Conservation (phyloP, 179 eudicot species). For the Beta macrorhiza region DNA sequence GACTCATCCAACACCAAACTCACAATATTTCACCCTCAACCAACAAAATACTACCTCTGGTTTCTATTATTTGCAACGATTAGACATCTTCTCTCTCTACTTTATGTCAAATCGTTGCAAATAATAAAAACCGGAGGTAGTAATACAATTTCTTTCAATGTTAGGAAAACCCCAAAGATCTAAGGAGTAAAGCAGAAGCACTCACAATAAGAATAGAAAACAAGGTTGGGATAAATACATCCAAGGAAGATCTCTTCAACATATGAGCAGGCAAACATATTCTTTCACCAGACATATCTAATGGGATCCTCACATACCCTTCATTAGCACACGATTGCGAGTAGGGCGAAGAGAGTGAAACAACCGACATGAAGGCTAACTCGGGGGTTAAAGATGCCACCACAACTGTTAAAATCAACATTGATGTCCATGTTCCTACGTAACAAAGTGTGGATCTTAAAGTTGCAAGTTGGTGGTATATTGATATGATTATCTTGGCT, state of each 20-base stretch:
- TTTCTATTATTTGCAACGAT: no score
- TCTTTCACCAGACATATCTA: conserved; percentile 32
- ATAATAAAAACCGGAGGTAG: no score
- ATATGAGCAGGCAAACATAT: conserved; percentile 32
- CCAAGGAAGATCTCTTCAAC: conserved; percentile 31
- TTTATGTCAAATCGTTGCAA: no score
- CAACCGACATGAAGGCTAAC: conserved; percentile 28
- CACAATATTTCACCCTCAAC: background rate
- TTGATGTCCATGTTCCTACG: conserved; percentile 24
- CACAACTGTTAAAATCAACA: conserved; percentile 28
- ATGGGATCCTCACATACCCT: conserved; percentile 31
- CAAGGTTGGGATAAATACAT: conserved; percentile 35
- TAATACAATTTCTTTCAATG: background rate
- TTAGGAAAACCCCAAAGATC: conserved; percentile 28
- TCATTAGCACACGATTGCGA: conserved; percentile 22
- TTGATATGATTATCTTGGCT: conserved; percentile 6
- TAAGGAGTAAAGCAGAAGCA: conserved; percentile 33
- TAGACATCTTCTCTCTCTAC: no score
- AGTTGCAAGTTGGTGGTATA: conserved; percentile 9
- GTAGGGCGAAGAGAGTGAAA: conserved; percentile 21
- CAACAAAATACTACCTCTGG: no score
- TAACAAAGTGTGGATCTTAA: background rate
- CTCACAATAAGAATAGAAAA: conserved; percentile 38
- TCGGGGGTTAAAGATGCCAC: conserved; percentile 33
- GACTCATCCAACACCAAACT: conserved; percentile 9